A percentile compares a stretch with the other conserved stretches of the same genome.
phyloP scores from a whole-genome alignment of 208 protist genomes.

The Acanthamoeba rhysodes region DNA sequence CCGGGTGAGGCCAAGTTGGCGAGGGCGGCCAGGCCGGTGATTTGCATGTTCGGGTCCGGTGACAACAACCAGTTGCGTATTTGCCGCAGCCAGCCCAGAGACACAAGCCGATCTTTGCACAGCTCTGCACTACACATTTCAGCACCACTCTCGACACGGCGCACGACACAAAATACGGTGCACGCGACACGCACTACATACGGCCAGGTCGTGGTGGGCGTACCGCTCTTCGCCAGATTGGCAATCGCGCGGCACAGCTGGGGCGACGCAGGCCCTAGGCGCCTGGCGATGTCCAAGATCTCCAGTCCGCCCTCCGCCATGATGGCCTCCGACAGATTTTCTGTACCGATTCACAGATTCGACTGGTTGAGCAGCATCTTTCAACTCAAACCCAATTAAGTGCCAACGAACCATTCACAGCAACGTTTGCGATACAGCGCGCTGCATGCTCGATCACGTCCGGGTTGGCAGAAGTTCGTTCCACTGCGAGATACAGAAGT shows the following conservation, averaged over 20 bases:
- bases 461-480: not conserved
- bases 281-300: not conserved
- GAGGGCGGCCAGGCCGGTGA: not conserved
- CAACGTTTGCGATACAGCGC: constrained; percentile 9
- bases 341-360: not conserved
- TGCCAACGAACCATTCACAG: not conserved
- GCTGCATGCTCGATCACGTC: not conserved
- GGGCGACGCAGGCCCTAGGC: not conserved
- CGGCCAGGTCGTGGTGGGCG: not conserved
- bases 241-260: constrained; percentile 1
- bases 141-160: not conserved
- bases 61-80: not conserved
- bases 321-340: not conserved
- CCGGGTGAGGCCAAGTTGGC: constrained; percentile 36
- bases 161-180: not conserved
- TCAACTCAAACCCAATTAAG: not conserved
- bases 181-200: too few relatives aligned
- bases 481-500: not conserved
- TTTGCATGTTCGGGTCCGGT: not conserved
- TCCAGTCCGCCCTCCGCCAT: constrained; percentile 28
- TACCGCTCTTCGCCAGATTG: constrained; percentile 19
- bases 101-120: constrained; percentile 3
- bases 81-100: not conserved
- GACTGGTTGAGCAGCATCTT: not conserved
- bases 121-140: not conserved